A percentile compares a stretch with the other conserved stretches of the same genome.
Evolutionary conservation across 2,329 filamentous ascomycete genomes (phyloP).

Genomic region (Davidsoniella neocaledoniae): DNA sequence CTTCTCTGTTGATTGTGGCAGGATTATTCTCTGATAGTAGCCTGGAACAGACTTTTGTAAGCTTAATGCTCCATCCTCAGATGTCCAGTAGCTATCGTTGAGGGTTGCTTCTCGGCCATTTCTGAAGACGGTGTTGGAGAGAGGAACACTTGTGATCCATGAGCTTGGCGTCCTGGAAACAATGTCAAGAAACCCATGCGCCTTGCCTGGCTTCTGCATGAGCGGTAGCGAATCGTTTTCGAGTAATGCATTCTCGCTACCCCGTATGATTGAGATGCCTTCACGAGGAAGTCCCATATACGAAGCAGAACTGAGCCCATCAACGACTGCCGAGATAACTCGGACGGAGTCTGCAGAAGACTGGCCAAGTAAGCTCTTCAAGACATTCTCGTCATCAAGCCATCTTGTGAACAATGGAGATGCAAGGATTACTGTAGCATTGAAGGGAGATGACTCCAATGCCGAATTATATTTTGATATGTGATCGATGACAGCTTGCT

Average conservation of each 20-base stretch:
- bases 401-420: conserved; percentile 31
- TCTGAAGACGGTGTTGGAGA: conserved; percentile 65
- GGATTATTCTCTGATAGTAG: conserved; percentile 22
- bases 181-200: conserved; percentile 9
- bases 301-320: conserved; percentile 29
- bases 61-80: conserved; percentile 11
- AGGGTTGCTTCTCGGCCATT: conserved; percentile 48
- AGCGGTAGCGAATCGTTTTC: not conserved
- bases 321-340: conserved; percentile 38
- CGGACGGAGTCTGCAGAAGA: conserved; percentile 21
- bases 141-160: conserved; percentile 37
- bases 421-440: conserved; percentile 26
- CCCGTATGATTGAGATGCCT: conserved; percentile 13
- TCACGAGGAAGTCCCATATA: not conserved
- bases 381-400: conserved; percentile 28
- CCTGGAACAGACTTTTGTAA: conserved; percentile 21
- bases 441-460: not conserved
- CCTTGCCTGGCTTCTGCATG: conserved; percentile 2
- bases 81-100: conserved; percentile 20
- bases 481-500: conserved; percentile 1
- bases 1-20: conserved; percentile 11
- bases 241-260: conserved; percentile 6
- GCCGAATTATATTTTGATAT: not conserved
- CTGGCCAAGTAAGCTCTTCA: conserved; percentile 16
- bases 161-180: not conserved